Base-by-base conservation (phyloP, 1,139 yeast genomes). In the Candida buenavistaensis region DNA sequence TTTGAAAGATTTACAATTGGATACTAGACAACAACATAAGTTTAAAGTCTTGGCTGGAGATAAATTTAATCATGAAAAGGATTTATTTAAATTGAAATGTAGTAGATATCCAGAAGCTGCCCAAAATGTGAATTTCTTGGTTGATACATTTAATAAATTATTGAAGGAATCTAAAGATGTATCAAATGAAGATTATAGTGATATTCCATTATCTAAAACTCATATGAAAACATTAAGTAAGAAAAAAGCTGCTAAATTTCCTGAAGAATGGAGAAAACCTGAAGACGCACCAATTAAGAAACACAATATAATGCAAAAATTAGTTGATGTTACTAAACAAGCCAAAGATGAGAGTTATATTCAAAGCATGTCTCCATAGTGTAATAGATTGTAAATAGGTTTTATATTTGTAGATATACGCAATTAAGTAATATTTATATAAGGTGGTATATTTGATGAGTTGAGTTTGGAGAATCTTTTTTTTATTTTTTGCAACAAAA, bases 241-340 rank as follows among this genome's bases (percentile, higher is more conserved):
- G 45, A 72, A 70, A 55, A 56, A 63, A 38, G 57, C 62, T 39
- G 58, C 75, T 28, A 38, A 40, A 28, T 90, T 87, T 68, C 97
- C 97, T 7, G 79, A 80, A 43, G 78, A 72, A 33, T 92, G 98
- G 98, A 80, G 78, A 53, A 78, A 88, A 50, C 95, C 95, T 23
- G 64, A 80, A 46, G 79, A 79, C 50, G 81, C 85, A 1, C 82
- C 83, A 24, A 61, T 63, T 6, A 41, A 45, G 30, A 59, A 52
- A 41, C 66, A 65, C 44, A 45, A 51, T 21, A 50, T 70, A 12
- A 59, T 68, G 12, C 49, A 57, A 35, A 53, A 47, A 36, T 54
- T 68, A 39, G 70, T 68, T 24, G 62, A 62, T n/a, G 48, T 50
- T 4, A 64, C 65, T 16, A 63, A 57, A 44, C 41, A 44, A 22